Evolutionary conservation across 768 basidiomycete species (phyloP).

Genomic region (Royoungia palumana): DNA sequence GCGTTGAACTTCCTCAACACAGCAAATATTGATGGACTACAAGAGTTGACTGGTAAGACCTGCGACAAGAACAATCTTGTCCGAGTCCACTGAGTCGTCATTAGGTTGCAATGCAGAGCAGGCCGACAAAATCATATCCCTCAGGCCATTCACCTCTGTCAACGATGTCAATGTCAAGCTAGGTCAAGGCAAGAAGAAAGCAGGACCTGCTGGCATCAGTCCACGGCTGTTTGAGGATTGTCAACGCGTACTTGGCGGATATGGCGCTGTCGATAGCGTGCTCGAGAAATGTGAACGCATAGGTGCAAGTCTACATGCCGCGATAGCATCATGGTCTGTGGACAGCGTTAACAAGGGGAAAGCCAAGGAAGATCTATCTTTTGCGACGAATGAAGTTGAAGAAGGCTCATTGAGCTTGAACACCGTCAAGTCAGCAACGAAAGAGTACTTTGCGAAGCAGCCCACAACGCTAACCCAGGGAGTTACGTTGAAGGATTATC

Average conservation of each 20-base stretch:
- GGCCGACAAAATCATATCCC: conserved; percentile 69
- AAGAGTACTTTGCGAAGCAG: conserved; percentile 72
- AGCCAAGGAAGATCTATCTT: conserved; percentile 35
- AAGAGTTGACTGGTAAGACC: conserved; percentile 69
- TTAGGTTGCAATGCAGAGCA: conserved; percentile 79
- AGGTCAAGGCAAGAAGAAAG: conserved; percentile 84
- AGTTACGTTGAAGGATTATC: conserved; percentile 91
- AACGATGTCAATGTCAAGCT: conserved; percentile 76
- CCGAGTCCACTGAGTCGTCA: conserved; percentile 3
- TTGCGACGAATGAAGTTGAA: conserved; percentile 38
- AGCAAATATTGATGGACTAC: conserved; percentile 57
- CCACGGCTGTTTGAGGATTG: conserved; percentile 90
- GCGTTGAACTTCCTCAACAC: conserved; percentile 71
- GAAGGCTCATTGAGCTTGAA: conserved; percentile 64
- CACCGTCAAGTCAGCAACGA: conserved; percentile 41
- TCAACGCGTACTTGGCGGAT: conserved; percentile 77
- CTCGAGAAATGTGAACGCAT: conserved; percentile 87
- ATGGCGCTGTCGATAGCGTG: conserved; percentile 84
- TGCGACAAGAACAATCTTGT: background rate
- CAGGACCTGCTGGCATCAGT: conserved; percentile 78
- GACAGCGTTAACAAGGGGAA: conserved; percentile 35
- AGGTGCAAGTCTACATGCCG: conserved; percentile 65
- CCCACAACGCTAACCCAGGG: conserved; percentile 64
- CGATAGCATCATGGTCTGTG: conserved; percentile 76
- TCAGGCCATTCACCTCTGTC: conserved; percentile 77